Base-by-base conservation (phyloP, 2,329 filamentous ascomycete genomes). In the Monilinia polystroma region DNA sequence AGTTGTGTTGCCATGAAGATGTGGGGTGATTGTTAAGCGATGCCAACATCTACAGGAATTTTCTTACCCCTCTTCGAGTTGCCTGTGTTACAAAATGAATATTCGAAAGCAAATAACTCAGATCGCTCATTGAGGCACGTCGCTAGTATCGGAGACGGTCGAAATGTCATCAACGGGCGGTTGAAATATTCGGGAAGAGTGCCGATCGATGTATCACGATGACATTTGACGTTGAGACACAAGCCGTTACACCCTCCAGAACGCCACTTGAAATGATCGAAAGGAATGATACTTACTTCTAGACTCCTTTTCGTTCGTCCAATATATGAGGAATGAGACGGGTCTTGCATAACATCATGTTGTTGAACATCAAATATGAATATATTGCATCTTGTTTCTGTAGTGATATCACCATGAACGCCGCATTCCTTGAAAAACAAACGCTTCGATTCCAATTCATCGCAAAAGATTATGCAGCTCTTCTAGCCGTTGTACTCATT, bases 401-500 rank as follows among this genome's bases (percentile, higher is more conserved):
- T 57, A 49, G 35, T 59, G 53, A 59, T 52, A 26, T 65, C 53
- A 38, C 63, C 23, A 51, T 51, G 43, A 57, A 65, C 63, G 53
- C 63, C 32, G 32, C 52, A 65, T 29, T n/a, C 55, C 54, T 60
- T n/a, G 45, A 51, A 51, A 59, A 52, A 11, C 38, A 38, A 35
- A 65, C 43, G 43, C 63, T 65, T 49, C 35, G 8, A 45, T 54
- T n/a, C n/a, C 60, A 54, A 35, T 49, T 47, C 35, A 18, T 29
- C 23, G 49, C 11, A n/a, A 51, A 63, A 32, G 66, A 60, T 76
- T 69, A 79, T 63, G 78, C 78, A 32, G 77, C 77, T 67, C 78
- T 76, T 75, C 78, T 77, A 66, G 77, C 78, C 63, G 76, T 78
- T 49, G 88, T 90, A 72, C 86, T 90, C 87, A 90, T 90, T 69